Conservation (phyloP, 352 stramenopile genomes). For the Pythium aquatile region DNA sequence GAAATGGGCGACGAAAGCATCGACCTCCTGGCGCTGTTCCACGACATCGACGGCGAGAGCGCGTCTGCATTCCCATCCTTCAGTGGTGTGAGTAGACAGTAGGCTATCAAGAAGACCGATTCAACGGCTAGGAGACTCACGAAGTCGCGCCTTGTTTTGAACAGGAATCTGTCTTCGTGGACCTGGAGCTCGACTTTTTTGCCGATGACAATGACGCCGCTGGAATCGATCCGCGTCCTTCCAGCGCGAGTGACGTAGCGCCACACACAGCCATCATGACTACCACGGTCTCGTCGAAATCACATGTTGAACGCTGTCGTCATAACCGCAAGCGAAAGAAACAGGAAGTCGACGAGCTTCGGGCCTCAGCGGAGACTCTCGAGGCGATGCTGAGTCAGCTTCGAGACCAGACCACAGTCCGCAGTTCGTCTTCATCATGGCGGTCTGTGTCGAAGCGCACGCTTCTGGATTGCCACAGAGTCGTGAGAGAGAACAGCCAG, state of each 20-base stretch:
- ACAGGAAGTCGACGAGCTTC: slow-evolving; percentile 16
- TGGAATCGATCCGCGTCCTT: too few species aligned
- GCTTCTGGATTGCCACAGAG: background rate
- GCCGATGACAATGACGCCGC: background rate
- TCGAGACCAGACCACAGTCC: background rate
- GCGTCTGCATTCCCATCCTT: background rate
- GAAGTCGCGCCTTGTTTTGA: too few species aligned
- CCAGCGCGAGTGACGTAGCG: too few species aligned
- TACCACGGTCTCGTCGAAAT: background rate
- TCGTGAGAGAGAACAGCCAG: slow-evolving; percentile 11
- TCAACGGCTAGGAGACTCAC: too few species aligned
- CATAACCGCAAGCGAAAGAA: slow-evolving; percentile 25
- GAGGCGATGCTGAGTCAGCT: slow-evolving; percentile 7
- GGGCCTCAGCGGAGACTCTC: background rate
- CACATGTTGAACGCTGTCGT: slow-evolving; percentile 18
- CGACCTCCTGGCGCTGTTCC: slow-evolving; percentile 17
- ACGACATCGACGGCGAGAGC: slow-evolving; percentile 15
- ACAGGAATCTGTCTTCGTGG: background rate
- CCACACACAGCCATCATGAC: too few species aligned
- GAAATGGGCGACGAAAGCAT: background rate
- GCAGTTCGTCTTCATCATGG: slow-evolving; percentile 1
- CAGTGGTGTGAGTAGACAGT: too few species aligned
- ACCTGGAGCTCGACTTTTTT: background rate
- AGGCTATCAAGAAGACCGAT: too few species aligned
- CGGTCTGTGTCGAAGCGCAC: background rate